Conservation (phyloP, 1,139 yeast species). For the Pichia sp. region DNA sequence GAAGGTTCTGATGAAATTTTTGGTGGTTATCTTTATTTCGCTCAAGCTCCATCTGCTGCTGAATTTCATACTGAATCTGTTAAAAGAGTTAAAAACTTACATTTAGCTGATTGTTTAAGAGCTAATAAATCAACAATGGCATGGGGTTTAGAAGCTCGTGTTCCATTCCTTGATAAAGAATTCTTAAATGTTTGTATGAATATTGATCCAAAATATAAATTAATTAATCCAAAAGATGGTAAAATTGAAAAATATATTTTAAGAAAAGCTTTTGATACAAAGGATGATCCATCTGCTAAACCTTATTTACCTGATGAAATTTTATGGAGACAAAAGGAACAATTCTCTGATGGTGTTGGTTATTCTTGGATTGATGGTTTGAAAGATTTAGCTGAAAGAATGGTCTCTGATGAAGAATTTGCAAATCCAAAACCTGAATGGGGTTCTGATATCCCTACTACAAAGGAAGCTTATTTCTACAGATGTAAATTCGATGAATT, state of each 20-base stretch:
- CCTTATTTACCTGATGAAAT: slow-evolving; percentile 95
- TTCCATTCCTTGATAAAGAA: slow-evolving; percentile 92
- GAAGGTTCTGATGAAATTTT: slow-evolving; percentile 99
- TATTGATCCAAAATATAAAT: slow-evolving; percentile 87
- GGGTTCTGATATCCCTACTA: slow-evolving; percentile 92
- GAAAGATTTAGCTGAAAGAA: slow-evolving; percentile 88
- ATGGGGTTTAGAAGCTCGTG: slow-evolving; percentile 99
- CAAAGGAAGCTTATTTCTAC: slow-evolving; percentile 99
- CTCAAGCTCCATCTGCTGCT: slow-evolving; percentile 85
- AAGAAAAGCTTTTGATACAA: slow-evolving; percentile 94
- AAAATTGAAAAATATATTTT: slow-evolving; percentile 88
- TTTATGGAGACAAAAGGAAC: slow-evolving; percentile 99
- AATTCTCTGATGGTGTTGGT: slow-evolving; percentile 98
- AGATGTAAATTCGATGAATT: slow-evolving; percentile 91
- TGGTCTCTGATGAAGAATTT: slow-evolving; percentile 82
- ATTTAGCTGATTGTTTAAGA: slow-evolving; percentile 93
- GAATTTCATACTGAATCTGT: slow-evolving; percentile 97
- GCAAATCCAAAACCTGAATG: slow-evolving; percentile 89
- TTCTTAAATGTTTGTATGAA: slow-evolving; percentile 91
- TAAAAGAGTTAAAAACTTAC: slow-evolving; percentile 92
- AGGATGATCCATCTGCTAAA: slow-evolving; percentile 57
- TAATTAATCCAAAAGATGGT: slow-evolving; percentile 64
- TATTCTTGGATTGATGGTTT: slow-evolving; percentile 98
- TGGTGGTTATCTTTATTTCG: slow-evolving; percentile 97
- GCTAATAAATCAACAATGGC: slow-evolving; percentile 99